A percentile compares a stretch with the other conserved stretches of the same genome.
These are phyloP conservation scores for Leptodermis oblonga DNA, from an alignment of 257 asterid genomes.

Conservation along the genomic window DNA sequence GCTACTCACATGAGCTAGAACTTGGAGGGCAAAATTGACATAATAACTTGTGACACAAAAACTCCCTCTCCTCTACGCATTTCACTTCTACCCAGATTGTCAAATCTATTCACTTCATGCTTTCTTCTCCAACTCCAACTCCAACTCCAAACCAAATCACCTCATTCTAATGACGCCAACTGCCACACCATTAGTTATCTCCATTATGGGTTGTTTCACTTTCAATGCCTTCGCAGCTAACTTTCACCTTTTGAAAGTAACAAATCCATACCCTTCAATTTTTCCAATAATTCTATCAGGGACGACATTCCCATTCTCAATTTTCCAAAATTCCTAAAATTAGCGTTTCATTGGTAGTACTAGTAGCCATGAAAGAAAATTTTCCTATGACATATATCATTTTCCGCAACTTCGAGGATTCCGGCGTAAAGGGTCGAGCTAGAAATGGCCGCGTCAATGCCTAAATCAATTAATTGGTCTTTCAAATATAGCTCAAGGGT, in stretches of 20 bases:
- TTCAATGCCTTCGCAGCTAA: constrained; percentile 47
- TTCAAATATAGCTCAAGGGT: constrained; percentile 71
- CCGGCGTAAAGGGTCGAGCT: constrained; percentile 36
- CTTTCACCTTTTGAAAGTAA: constrained; percentile 47
- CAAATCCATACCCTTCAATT: constrained; percentile 76
- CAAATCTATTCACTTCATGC: too few relatives aligned
- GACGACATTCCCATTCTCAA: constrained; percentile 65
- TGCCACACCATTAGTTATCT: constrained; percentile 56
- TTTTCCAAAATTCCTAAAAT: constrained; percentile 44
- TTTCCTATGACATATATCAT: constrained; percentile 64
- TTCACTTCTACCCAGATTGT: too few relatives aligned
- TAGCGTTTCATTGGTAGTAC: constrained; percentile 43
- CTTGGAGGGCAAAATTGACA: too few relatives aligned
- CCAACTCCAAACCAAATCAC: neutral
- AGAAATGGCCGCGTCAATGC: constrained; percentile 41
- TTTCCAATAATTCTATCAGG: constrained; percentile 58
- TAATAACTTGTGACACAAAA: too few relatives aligned
- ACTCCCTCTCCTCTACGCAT: too few relatives aligned
- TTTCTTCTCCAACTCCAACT: too few relatives aligned
- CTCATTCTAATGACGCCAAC: constrained; percentile 54
- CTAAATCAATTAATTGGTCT: constrained; percentile 61
- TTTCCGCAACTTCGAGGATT: constrained; percentile 52
- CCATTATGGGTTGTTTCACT: constrained; percentile 48
- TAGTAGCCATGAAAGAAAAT: constrained; percentile 68
- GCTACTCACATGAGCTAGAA: too few relatives aligned